These are phyloP conservation scores for Solanum piurae DNA, from an alignment of 257 asterid species.

Conservation along the genomic window DNA sequence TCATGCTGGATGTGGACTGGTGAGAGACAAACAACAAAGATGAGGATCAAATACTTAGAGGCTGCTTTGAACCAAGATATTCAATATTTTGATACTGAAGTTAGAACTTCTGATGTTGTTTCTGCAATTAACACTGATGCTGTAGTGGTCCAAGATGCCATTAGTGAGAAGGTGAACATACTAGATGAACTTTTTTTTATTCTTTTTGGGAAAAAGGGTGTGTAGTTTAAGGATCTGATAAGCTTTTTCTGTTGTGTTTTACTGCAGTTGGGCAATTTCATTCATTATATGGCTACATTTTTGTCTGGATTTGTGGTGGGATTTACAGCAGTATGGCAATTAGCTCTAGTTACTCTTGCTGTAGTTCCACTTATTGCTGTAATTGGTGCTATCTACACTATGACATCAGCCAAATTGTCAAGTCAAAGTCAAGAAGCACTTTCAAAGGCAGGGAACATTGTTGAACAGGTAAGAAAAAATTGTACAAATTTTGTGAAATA, in stretches of 20 bases:
- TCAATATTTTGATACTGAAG: slow-evolving; percentile 73
- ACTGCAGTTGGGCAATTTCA: slow-evolving; percentile 82
- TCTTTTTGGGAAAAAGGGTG: not conserved
- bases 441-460: slow-evolving; percentile 81
- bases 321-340: slow-evolving; percentile 85
- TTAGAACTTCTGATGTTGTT: slow-evolving; percentile 86
- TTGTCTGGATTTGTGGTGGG: slow-evolving; percentile 92
- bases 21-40: slow-evolving; percentile 80
- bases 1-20: slow-evolving; percentile 99
- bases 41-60: slow-evolving; percentile 78
- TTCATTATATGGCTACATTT: slow-evolving; percentile 92
- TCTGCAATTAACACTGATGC: slow-evolving; percentile 88
- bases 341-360: slow-evolving; percentile 74
- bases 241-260: not conserved
- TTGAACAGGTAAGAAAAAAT: slow-evolving; percentile 51
- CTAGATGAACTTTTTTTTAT: not conserved
- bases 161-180: slow-evolving; percentile 72
- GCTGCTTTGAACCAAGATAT: slow-evolving; percentile 85
- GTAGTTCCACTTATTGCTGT: slow-evolving; percentile 88
- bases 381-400: slow-evolving; percentile 64
- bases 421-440: slow-evolving; percentile 72
- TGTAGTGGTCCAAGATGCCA: slow-evolving; percentile 87
- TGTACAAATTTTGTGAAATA: not conserved
- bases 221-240: not conserved
- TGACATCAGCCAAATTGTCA: slow-evolving; percentile 61